Base-by-base conservation (phyloP, 768 basidiomycete genomes). In the Steccherinum ochraceum region DNA sequence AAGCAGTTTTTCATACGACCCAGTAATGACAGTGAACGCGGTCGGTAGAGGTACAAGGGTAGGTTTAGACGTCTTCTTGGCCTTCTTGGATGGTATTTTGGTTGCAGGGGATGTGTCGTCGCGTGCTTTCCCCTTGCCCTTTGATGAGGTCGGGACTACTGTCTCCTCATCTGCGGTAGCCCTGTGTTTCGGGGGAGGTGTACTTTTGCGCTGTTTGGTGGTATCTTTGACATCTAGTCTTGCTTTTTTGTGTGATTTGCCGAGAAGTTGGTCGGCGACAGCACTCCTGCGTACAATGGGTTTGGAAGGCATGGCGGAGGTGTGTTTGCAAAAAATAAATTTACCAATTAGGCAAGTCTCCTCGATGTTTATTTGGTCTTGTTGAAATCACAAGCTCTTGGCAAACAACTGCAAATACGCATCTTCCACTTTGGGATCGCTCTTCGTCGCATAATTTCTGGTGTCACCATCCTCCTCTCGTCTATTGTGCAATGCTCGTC, bases 1-100 rank as follows among this genome's bases (percentile, higher is more conserved):
- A 16, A 99, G 76, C 13, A 98, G 74, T 61, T 94, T 96, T 73
- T 99, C 96, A 67, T 98, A 99, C 16, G 94, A 91, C 0, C 96
- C 96, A 0, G 86, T 89, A 21, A 97, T 73, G 56, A 98, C 68
- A 67, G 90, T 86, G 76, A 96, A 97, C 2, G 82, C 79, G 0
- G 70, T 64, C 0, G 86, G 80, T 11, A 79, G 69, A 35, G 30
- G 30, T 1, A 61, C 20, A 0, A 59, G 41, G 3, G 25, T 27
- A 0, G 26, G 11, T 21, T 23, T 41, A 1, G 35, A 23, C 11
- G 25, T 26, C 21, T 42, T 21, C 47, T 24, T 7, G n/a, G 20
- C 48, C 39, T 43, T 50, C 18, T 24, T 40, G 54, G 55, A 13
- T 42, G n/a, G 12, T 27, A 21, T 19, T 48, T 52, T 39, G n/a